A percentile compares a stretch with the other conserved stretches of the same genome.
phyloP scores from a whole-genome alignment of 495 filamentous ascomycete genomes.

The Friedmanniomyces simplex region DNA sequence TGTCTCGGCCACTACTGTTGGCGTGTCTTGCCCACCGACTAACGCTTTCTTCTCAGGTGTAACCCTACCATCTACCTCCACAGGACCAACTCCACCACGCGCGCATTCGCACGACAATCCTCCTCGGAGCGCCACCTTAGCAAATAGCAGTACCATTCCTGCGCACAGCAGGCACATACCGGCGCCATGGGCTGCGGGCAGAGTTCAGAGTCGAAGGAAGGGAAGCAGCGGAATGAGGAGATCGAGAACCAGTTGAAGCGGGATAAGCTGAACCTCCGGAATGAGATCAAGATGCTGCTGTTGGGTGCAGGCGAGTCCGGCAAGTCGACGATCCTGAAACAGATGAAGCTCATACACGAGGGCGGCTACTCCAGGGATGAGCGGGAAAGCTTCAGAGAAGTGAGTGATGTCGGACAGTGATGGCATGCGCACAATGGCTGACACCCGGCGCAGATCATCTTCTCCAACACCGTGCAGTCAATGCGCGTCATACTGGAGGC shows the following conservation, averaged over 20 bases:
- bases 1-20: background rate
- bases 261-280: constrained; percentile 90
- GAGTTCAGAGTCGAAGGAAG: constrained; percentile 99
- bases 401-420: constrained; percentile 22
- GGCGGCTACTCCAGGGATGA: constrained; percentile 71
- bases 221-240: constrained; percentile 93
- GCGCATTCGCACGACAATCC: background rate
- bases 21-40: background rate
- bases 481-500: constrained; percentile 76
- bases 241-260: constrained; percentile 96
- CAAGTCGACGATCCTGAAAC: constrained; percentile 98
- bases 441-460: constrained; percentile 55
- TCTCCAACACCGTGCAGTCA: constrained; percentile 59
- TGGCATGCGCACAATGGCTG: constrained; percentile 21
- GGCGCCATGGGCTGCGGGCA: constrained; percentile 97
- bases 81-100: background rate
- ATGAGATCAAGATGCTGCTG: constrained; percentile 99
- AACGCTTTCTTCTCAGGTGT: background rate
- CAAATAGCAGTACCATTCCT: background rate
- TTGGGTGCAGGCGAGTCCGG: constrained; percentile 98
- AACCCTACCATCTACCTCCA: background rate
- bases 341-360: constrained; percentile 91
- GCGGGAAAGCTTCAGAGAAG: constrained; percentile 55
- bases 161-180: constrained; percentile 15
- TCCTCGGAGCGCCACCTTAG: background rate